phyloP scores from a whole-genome alignment of 2,329 filamentous ascomycete species.

The Podosphaera leucotricha region DNA sequence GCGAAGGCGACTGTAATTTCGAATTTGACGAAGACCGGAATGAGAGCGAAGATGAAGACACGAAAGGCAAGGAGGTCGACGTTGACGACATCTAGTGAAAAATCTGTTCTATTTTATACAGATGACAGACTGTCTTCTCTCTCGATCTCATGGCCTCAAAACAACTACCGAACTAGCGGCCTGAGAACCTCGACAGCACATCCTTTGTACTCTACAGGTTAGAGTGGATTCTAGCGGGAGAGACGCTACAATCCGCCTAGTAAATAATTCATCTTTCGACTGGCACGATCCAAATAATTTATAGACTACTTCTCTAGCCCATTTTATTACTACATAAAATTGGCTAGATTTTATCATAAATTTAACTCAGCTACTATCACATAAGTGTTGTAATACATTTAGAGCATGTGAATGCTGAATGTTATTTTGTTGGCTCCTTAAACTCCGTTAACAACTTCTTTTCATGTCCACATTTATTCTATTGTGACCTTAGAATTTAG shows the following conservation, averaged over 20 bases:
- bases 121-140: constrained; percentile 38
- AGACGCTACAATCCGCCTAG: constrained; percentile 22
- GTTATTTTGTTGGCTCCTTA: neutral
- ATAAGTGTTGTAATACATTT: no score
- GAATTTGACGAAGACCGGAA: constrained; percentile 84
- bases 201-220: constrained; percentile 6
- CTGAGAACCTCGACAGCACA: constrained; percentile 17
- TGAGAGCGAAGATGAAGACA: constrained; percentile 33
- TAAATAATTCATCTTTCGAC: constrained; percentile 9
- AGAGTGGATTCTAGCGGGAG: constrained; percentile 19
- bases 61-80: constrained; percentile 58
- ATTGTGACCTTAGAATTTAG: no score
- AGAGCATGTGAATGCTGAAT: no score
- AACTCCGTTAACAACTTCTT: neutral
- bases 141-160: constrained; percentile 21
- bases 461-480: no score
- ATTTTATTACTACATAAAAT: neutral
- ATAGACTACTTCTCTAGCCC: constrained; percentile 3
- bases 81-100: constrained; percentile 80
- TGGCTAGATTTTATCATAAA: neutral
- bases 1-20: constrained; percentile 89
- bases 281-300: no score
- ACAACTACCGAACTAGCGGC: constrained; percentile 5
- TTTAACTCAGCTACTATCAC: neutral
- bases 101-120: neutral